Base-by-base conservation (phyloP, 176 grass and related monocot species). In the Carex cristatella region DNA sequence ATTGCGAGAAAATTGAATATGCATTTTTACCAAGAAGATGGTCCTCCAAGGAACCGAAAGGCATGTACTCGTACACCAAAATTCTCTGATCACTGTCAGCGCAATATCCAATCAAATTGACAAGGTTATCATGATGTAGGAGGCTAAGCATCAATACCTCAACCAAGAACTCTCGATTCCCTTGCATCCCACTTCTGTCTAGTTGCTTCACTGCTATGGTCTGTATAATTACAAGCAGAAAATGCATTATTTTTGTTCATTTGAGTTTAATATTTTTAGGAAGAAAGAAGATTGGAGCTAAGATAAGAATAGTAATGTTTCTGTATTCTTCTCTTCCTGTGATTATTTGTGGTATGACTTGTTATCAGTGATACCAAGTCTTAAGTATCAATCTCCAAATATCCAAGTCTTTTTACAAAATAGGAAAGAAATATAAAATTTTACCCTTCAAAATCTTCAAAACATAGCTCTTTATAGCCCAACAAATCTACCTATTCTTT, bases 71-170 rank as follows among this genome's bases (percentile, higher is more conserved):
- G 11, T 89, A 89, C 7, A 89, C 87, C 60, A 89, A 66, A 9
- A 89, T 82, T 65, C 84, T 86, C 67, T 89, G 88, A 33, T 89
- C 84, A 77, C 71, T 81, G 64, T 83, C 88, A 1, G 88, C 69
- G 2, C 88, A 89, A 57, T 89, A 89, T 30, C 88, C 88, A 67
- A 89, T 65, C 84, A 89, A 74, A 82, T 86, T 89, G 3, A 89
- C 88, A 48, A 89, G 88, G 46, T 89, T 89, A 63, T 12, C 67
- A 33, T 89, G 84, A 49, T 89, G 83, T n/a, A 89, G 84, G 40
- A 89, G 88, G 75, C 88, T 85, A 27, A 89, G 83, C 87, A 89
- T 89, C 77, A 89, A 70, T 37, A 85, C 87, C 69, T 89, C 83
- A 16, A 89, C 84, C 54, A 89, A 81, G 68, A 89, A 89, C 44